Percentiles rank a stretch among this genome's conserved stretches.
These are phyloP conservation scores for Scenedesmus sp. DNA, from an alignment of 163 green algal genomes.

Conservation along the genomic window DNA sequence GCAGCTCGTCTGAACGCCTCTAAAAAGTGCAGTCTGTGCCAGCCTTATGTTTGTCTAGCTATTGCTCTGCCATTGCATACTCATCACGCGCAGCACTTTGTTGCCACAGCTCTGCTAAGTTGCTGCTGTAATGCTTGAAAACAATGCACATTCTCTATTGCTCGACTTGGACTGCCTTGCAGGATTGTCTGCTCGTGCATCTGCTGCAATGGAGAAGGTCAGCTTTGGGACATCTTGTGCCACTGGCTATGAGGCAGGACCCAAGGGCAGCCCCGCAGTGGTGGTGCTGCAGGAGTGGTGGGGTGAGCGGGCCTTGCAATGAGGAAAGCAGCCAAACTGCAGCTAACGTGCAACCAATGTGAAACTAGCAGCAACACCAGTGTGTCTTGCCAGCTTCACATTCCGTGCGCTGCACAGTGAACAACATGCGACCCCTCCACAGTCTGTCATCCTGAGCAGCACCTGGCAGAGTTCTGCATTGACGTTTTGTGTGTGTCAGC, in stretches of 20 bases:
- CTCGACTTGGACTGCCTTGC: not conserved
- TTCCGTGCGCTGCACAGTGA: too few species aligned
- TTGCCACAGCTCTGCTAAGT: not conserved
- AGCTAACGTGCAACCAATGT: not conserved
- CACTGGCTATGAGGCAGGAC: slow-evolving; percentile 51
- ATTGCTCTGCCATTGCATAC: not conserved
- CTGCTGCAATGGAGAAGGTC: slow-evolving; percentile 53
- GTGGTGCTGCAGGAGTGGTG: slow-evolving; percentile 59
- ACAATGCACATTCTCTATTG: not conserved
- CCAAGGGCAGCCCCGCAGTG: slow-evolving; percentile 50
- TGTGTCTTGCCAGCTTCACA: not conserved
- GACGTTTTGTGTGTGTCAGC: too few species aligned
- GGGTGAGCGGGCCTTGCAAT: not conserved
- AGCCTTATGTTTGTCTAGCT: not conserved
- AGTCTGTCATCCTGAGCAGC: not conserved
- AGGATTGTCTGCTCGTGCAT: slow-evolving; percentile 8
- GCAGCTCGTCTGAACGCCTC: not conserved
- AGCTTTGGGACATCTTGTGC: slow-evolving; percentile 40
- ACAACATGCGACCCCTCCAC: too few species aligned
- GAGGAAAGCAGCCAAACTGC: not conserved
- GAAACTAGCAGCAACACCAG: not conserved
- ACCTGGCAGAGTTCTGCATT: not conserved
- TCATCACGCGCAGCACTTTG: not conserved
- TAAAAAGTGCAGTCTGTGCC: too few species aligned
- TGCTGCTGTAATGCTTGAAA: not conserved